Evolutionary conservation across 768 basidiomycete genomes (phyloP).

Genomic region (Collybia mongolica): DNA sequence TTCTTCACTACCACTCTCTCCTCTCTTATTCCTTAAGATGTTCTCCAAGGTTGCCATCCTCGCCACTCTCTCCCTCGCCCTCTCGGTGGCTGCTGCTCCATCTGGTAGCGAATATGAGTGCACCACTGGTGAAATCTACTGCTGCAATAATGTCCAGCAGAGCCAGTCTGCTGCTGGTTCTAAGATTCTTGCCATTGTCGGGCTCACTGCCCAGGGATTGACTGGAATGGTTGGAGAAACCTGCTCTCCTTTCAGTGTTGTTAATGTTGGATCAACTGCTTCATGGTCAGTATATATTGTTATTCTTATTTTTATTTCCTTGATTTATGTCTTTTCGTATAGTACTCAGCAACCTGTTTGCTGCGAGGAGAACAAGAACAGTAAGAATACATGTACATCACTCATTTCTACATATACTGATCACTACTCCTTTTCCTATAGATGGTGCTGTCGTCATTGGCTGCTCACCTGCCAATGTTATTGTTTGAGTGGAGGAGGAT

Average conservation of each 20-base stretch:
- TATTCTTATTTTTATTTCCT: no score
- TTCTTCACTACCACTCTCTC: neutral
- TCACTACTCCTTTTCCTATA: neutral
- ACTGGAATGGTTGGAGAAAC: neutral
- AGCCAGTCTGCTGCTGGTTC: neutral
- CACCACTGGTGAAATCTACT: slow-evolving; percentile 3
- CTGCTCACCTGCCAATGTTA: slow-evolving; percentile 1
- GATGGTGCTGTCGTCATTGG: slow-evolving; percentile 1
- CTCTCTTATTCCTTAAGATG: neutral
- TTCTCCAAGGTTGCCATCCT: slow-evolving; percentile 6
- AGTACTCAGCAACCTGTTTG: slow-evolving; percentile 2
- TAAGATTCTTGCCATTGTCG: neutral
- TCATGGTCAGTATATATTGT: neutral
- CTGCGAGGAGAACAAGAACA: slow-evolving; percentile 3
- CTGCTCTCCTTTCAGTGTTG: neutral
- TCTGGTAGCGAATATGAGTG: neutral
- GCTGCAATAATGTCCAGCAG: slow-evolving; percentile 1
- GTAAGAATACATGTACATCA: neutral
- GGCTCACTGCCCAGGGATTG: neutral
- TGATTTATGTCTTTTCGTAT: neutral
- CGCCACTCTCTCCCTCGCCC: slow-evolving; percentile 1
- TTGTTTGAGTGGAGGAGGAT: neutral
- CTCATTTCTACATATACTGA: neutral
- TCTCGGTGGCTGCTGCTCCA: neutral
- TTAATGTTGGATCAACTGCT: neutral